These are phyloP conservation scores for Petunia hybrid DNA, from an alignment of 305 asterid genomes.

Conservation along the genomic window DNA sequence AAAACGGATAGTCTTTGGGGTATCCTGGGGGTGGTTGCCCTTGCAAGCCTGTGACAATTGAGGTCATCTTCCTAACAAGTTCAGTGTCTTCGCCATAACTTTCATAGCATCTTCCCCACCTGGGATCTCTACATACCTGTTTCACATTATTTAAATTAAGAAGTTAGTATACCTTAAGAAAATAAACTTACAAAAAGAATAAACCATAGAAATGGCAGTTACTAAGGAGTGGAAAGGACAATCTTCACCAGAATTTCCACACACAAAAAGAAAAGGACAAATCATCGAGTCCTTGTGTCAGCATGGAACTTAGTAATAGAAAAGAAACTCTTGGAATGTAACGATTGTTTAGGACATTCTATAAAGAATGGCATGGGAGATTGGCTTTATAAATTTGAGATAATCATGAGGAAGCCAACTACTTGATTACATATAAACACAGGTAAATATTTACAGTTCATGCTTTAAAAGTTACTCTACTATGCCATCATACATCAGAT, in stretches of 20 bases:
- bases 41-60: conserved; percentile 53
- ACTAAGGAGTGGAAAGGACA: neutral
- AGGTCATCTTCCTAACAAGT: conserved; percentile 53
- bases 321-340: neutral
- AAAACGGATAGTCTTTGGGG: conserved; percentile 51
- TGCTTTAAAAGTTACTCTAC: neutral
- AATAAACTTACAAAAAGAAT: neutral
- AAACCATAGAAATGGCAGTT: neutral
- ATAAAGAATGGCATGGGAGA: neutral
- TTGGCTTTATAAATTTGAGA: neutral
- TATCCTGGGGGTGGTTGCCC: conserved; percentile 54
- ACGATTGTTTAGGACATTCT: neutral
- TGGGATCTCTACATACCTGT: conserved; percentile 60
- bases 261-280: neutral
- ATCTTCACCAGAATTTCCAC: neutral
- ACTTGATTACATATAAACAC: neutral
- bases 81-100: conserved; percentile 58
- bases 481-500: too few species aligned
- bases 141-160: conserved; percentile 19
- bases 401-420: neutral
- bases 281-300: neutral
- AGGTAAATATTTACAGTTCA: neutral
- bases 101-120: conserved; percentile 66
- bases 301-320: neutral
- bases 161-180: neutral